phyloP scores from a whole-genome alignment of 768 basidiomycete species.

The Nidula microcarpa region DNA sequence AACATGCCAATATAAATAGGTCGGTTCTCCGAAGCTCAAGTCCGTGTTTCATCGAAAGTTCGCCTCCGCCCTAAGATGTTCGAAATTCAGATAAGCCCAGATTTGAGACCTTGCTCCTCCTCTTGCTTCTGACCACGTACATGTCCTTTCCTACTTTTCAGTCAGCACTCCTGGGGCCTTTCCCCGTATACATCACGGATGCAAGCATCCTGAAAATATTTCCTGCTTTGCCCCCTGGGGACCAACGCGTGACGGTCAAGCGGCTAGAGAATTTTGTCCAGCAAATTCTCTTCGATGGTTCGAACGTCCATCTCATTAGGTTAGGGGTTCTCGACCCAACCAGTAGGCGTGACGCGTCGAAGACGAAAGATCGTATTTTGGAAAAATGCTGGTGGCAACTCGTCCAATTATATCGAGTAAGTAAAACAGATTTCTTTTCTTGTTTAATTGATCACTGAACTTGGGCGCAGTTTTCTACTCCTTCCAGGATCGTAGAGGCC shows the following conservation, averaged over 20 bases:
- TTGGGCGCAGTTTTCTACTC: slow-evolving; percentile 4
- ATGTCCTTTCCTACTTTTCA: neutral
- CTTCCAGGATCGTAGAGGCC: slow-evolving; percentile 7
- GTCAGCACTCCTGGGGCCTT: neutral
- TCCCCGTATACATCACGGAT: neutral
- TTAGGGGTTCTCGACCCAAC: neutral
- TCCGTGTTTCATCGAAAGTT: too few species aligned
- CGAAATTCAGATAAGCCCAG: too few species aligned
- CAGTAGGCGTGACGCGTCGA: neutral
- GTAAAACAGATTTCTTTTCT: neutral
- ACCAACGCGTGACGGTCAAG: slow-evolving; percentile 3
- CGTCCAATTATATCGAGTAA: slow-evolving; percentile 3
- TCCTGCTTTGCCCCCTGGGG: slow-evolving; percentile 2
- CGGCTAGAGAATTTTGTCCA: slow-evolving; percentile 3
- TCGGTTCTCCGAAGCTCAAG: too few species aligned
- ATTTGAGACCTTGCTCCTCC: neutral
- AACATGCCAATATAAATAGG: too few species aligned
- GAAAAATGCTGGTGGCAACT: slow-evolving; percentile 7
- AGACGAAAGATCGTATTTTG: slow-evolving; percentile 1
- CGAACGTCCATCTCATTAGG: neutral
- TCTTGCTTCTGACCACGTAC: neutral
- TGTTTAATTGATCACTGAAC: neutral
- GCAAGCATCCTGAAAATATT: neutral
- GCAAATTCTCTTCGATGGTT: slow-evolving; percentile 4
- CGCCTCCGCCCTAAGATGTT: too few species aligned